phyloP scores from a whole-genome alignment of 129 eudicot species.

The Flaveria robusta region DNA sequence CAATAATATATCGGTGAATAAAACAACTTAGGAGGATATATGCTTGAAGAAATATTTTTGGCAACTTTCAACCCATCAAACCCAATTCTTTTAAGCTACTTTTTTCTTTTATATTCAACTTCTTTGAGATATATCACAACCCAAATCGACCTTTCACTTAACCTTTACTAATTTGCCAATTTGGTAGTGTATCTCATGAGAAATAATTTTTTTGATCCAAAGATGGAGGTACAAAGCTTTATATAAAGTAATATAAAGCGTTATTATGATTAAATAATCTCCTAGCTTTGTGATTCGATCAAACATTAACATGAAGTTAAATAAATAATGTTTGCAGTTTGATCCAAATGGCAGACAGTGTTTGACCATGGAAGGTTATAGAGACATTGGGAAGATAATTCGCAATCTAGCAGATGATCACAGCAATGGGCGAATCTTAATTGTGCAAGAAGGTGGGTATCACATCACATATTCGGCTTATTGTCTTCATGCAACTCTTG shows the following conservation, averaged over 20 bases:
- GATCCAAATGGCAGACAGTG: slow-evolving; percentile 98
- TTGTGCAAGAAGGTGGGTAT: slow-evolving; percentile 99
- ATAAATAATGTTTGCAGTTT: slow-evolving; percentile 50
- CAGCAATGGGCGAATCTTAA: slow-evolving; percentile 61
- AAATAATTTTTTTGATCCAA: neutral
- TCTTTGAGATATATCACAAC: neutral
- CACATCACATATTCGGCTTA: slow-evolving; percentile 91
- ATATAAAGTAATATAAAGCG: too few relatives aligned
- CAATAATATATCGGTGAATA: neutral
- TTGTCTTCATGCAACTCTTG: slow-evolving; percentile 96
- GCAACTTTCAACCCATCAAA: slow-evolving; percentile 6
- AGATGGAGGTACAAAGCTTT: slow-evolving; percentile 11
- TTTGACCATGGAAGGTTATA: slow-evolving; percentile 92
- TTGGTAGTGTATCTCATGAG: neutral
- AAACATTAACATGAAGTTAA: neutral
- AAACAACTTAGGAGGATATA: neutral
- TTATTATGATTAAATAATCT: neutral
- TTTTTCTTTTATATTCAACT: neutral
- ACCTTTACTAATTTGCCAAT: neutral
- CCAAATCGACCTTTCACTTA: neutral
- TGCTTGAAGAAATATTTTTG: neutral
- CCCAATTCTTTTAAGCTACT: neutral
- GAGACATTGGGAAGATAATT: slow-evolving; percentile 59
- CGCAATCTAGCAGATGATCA: slow-evolving; percentile 61
- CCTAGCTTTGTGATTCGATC: neutral